phyloP scores from a whole-genome alignment of 192 early-diverging fungal genomes.

The Entomortierella beljakovae region DNA sequence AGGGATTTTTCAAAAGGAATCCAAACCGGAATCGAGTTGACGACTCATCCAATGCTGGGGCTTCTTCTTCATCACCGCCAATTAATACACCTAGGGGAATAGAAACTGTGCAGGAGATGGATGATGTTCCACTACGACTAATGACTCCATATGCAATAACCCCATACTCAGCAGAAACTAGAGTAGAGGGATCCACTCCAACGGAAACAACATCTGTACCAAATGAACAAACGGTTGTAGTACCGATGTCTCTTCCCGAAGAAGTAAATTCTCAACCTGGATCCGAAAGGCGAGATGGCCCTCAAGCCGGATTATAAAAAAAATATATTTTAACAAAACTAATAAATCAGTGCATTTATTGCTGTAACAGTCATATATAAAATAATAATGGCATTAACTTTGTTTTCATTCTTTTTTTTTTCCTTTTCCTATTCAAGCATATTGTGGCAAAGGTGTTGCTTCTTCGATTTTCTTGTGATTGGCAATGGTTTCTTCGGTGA shows the following conservation, averaged over 20 bases:
- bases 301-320: background rate
- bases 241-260: slow-evolving; percentile 10
- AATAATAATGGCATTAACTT: background rate
- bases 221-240: background rate
- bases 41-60: background rate
- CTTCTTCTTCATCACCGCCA: background rate
- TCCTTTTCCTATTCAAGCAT: background rate
- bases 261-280: background rate
- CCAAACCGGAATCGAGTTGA: slow-evolving; percentile 11
- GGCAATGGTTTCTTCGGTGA: slow-evolving; percentile 20
- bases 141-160: slow-evolving; percentile 4
- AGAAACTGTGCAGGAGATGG: background rate
- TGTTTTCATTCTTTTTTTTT: background rate
- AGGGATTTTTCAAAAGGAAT: slow-evolving; percentile 7
- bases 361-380: background rate
- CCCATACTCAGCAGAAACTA: background rate
- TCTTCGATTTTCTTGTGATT: background rate
- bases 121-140: slow-evolving; percentile 15
- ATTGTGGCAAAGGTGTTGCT: slow-evolving; percentile 15
- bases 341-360: too few relatives aligned
- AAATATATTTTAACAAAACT: background rate
- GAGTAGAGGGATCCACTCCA: background rate
- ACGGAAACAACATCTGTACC: background rate
- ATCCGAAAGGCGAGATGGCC: background rate
- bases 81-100: background rate